phyloP scores from a whole-genome alignment of 148 eudicot genomes.

The Silene latifolia region DNA sequence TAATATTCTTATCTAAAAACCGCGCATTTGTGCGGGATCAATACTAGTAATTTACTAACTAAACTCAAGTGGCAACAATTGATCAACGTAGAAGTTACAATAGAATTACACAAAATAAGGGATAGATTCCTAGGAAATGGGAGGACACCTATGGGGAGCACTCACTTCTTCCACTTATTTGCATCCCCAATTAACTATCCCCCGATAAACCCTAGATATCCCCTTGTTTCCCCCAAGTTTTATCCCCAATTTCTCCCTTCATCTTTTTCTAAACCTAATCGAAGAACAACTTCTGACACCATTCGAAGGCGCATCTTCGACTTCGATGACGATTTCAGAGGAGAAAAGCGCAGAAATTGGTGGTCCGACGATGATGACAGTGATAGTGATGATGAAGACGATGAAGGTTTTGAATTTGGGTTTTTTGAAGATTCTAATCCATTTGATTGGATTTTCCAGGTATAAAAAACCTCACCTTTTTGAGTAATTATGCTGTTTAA shows the following conservation, averaged over 20 bases:
- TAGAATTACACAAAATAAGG: too few species aligned
- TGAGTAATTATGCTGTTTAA: neutral
- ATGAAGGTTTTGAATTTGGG: slow-evolving; percentile 39
- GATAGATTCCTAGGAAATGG: neutral
- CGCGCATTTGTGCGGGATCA: too few species aligned
- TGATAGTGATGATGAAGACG: slow-evolving; percentile 32
- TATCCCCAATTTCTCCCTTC: neutral
- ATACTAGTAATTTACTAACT: too few species aligned
- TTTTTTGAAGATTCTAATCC: slow-evolving; percentile 35
- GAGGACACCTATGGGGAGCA: slow-evolving; percentile 26
- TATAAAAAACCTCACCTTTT: slow-evolving; percentile 1
- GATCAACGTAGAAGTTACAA: too few species aligned
- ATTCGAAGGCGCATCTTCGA: slow-evolving; percentile 21
- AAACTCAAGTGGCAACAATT: too few species aligned
- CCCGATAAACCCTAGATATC: slow-evolving; percentile 16
- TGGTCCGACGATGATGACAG: slow-evolving; percentile 55
- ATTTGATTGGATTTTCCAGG: slow-evolving; percentile 48
- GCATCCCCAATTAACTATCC: slow-evolving; percentile 3
- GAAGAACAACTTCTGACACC: slow-evolving; percentile 23
- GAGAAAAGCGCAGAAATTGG: slow-evolving; percentile 44
- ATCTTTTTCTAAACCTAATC: slow-evolving; percentile 9
- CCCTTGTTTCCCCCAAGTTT: slow-evolving; percentile 14
- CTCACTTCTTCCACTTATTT: slow-evolving; percentile 16
- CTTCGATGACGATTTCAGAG: slow-evolving; percentile 29
- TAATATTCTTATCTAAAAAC: too few species aligned